Evolutionary conservation across 306 rosid genomes (phyloP).

Genomic region (Pterocarpus macrocarpus): DNA sequence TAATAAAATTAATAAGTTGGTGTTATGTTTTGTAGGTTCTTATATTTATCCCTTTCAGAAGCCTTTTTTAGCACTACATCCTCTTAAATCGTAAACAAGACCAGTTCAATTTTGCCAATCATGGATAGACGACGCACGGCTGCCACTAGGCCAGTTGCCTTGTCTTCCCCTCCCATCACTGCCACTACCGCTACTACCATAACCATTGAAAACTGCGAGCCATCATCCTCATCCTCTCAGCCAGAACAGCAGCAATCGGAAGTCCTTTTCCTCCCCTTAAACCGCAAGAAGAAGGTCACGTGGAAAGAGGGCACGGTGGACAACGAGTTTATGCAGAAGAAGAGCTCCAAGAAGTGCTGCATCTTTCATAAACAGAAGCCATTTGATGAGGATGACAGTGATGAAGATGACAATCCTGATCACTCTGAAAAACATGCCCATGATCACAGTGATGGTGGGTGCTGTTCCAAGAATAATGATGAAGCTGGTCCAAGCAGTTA

Average conservation of each 20-base stretch:
- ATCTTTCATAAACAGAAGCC: conserved; percentile 81
- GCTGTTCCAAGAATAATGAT: conserved; percentile 57
- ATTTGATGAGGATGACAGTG: conserved; percentile 88
- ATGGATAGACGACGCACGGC: conserved; percentile 33
- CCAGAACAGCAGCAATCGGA: conserved; percentile 58
- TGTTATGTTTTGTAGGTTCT: conserved; percentile 1
- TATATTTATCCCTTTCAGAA: background rate
- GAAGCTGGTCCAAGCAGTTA: conserved; percentile 59
- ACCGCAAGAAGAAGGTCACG: conserved; percentile 85
- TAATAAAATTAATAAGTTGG: background rate
- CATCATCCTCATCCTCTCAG: conserved; percentile 55
- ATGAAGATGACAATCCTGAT: conserved; percentile 58
- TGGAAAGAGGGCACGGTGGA: conserved; percentile 98
- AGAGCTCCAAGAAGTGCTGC: conserved; percentile 97
- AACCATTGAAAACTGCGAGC: conserved; percentile 50
- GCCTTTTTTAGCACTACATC: background rate
- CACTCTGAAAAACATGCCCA: conserved; percentile 47
- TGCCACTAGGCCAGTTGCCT: conserved; percentile 3
- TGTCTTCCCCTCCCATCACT: conserved; percentile 27
- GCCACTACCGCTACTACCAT: conserved; percentile 56
- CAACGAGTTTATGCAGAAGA: conserved; percentile 96
- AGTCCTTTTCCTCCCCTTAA: conserved; percentile 73
- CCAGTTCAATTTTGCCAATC: background rate
- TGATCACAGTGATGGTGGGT: conserved; percentile 49
- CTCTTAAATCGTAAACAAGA: background rate